phyloP scores from a whole-genome alignment of 2,329 filamentous ascomycete species.

The Stemphylium lycopersici region DNA sequence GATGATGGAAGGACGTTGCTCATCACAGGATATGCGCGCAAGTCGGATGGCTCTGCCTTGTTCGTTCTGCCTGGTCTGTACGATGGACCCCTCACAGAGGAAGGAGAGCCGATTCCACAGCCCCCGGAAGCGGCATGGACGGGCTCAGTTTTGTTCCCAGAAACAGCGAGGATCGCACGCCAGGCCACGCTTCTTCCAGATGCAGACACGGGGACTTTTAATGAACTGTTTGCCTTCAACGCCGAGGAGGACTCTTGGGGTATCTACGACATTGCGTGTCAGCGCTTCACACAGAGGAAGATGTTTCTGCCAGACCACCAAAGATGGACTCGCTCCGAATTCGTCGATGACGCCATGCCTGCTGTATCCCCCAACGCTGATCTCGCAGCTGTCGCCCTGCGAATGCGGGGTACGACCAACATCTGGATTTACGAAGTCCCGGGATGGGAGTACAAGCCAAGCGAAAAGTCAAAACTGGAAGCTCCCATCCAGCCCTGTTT shows the following conservation, averaged over 20 bases:
- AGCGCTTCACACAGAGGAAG: slow-evolving; percentile 48
- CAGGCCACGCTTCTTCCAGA: slow-evolving; percentile 50
- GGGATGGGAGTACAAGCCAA: slow-evolving; percentile 43
- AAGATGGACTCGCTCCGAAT: slow-evolving; percentile 48
- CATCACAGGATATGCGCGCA: slow-evolving; percentile 47
- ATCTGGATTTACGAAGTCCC: slow-evolving; percentile 50
- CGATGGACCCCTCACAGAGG: slow-evolving; percentile 49
- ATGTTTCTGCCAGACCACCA: slow-evolving; percentile 48
- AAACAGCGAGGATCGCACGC: slow-evolving; percentile 46
- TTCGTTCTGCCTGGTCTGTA: slow-evolving; percentile 49
- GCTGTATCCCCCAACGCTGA: slow-evolving; percentile 48
- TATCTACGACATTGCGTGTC: slow-evolving; percentile 48
- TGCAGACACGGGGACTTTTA: slow-evolving; percentile 46
- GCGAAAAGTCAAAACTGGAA: slow-evolving; percentile 30
- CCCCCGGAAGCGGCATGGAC: slow-evolving; percentile 48
- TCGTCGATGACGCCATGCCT: slow-evolving; percentile 50
- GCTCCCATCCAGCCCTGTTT: slow-evolving; percentile 47
- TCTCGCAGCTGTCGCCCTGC: slow-evolving; percentile 47
- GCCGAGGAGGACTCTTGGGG: slow-evolving; percentile 50
- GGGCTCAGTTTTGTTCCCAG: slow-evolving; percentile 49
- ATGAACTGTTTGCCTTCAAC: slow-evolving; percentile 51
- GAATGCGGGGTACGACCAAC: slow-evolving; percentile 47
- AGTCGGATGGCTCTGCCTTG: slow-evolving; percentile 44
- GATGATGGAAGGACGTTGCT: slow-evolving; percentile 49
- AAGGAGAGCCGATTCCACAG: slow-evolving; percentile 47